Base-by-base conservation (phyloP, 1,284 basidiomycete species). In the Hypsizygus ulmarius region DNA sequence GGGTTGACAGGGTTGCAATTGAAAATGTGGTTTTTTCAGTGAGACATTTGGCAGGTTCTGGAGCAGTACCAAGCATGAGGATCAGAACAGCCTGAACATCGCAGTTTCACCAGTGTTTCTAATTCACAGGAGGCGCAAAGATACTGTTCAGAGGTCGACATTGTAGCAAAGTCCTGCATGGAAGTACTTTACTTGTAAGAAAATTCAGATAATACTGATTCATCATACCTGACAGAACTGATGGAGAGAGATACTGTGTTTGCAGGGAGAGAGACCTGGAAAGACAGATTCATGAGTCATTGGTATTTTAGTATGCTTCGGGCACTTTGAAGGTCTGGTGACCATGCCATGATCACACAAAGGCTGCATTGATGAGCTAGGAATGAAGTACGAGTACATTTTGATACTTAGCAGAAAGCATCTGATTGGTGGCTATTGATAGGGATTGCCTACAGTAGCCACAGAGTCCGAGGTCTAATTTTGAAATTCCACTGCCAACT, bases 21-120 rank as follows among this genome's bases (percentile, higher is more conserved):
- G 40, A 70, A 66, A 15, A 69, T 65, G 47, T 72, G 69, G 5
- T 30, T 9, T 0, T 45, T 45, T 68, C 69, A 71, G 33, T 63
- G 36, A 1, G 43, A 9, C 35, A 54, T 49, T 45, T 72, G 69
- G 40, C 68, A 70, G 11, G 44, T 9, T 32, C 49, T 32, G 38
- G 59, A 60, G 57, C 69, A 70, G 44, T 70, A 72, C 63, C 62
- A 65, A 9, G 49, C 58, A 15, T 36, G 41, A 16, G 21, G 21
- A 7, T 25, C 4, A 25, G 45, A 49, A 44, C 59, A 65, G 5
- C 58, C 59, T 33, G 52, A n/a, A 36, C 62, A 64, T 43, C 41
- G 35, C 3, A 14, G 34, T 2, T 28, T 38, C n/a, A 46, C 34
- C 2, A 42, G 50, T 16, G 3, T 12, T 15, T 34, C 32, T 34